Conservation (phyloP, 805 yeast genomes). For the Wickerhamiella brachini region DNA sequence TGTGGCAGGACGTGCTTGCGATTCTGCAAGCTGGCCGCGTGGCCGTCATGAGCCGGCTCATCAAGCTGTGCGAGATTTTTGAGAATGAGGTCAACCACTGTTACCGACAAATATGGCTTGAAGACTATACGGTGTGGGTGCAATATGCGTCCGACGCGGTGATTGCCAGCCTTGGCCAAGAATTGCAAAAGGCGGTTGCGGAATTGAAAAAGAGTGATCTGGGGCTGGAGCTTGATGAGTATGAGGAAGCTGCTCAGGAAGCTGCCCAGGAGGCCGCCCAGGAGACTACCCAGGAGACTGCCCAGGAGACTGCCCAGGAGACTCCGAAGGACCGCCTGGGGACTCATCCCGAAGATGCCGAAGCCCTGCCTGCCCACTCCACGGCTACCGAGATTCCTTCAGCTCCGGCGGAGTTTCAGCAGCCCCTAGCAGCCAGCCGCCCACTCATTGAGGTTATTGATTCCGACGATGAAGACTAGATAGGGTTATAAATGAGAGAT, state of each 20-base stretch:
- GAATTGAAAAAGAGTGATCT: slow-evolving; percentile 5
- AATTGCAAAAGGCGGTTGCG: slow-evolving; percentile 9
- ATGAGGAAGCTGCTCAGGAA: slow-evolving; percentile 7
- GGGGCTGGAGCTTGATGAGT: slow-evolving; percentile 6
- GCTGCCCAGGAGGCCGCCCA: too few relatives aligned
- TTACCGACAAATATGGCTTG: slow-evolving; percentile 16
- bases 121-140: slow-evolving; percentile 18
- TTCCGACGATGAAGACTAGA: not conserved
- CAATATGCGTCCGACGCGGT: slow-evolving; percentile 17
- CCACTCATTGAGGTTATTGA: not conserved
- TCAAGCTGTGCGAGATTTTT: slow-evolving; percentile 57
- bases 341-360: not conserved
- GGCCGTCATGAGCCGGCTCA: slow-evolving; percentile 42
- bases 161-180: slow-evolving; percentile 9
- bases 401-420: too few relatives aligned
- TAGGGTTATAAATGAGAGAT: not conserved
- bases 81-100: slow-evolving; percentile 26
- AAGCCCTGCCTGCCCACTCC: not conserved
- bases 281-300: too few relatives aligned
- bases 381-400: too few relatives aligned
- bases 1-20: slow-evolving; percentile 64
- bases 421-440: not conserved
- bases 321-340: too few relatives aligned
- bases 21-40: slow-evolving; percentile 58
- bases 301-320: too few relatives aligned